Percentiles rank a stretch among this genome's conserved stretches.
Evolutionary conservation across 495 filamentous ascomycete species (phyloP).

Genomic region (Penicillium nucicola): DNA sequence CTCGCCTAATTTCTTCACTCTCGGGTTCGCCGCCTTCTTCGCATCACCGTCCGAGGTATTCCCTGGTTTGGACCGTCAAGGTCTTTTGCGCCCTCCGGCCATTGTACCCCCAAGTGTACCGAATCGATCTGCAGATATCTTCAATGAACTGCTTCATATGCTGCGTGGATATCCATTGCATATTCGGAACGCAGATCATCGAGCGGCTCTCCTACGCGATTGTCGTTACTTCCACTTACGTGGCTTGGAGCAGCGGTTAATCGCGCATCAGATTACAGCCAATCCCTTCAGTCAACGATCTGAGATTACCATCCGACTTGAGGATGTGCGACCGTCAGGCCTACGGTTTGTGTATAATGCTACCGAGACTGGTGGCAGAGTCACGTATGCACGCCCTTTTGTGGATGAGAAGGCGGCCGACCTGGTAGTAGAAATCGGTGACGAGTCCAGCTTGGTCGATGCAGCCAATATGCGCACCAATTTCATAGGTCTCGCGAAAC

Average conservation of each 20-base stretch:
- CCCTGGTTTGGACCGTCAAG: constrained; percentile 75
- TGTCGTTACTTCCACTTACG: constrained; percentile 92
- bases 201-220: constrained; percentile 75
- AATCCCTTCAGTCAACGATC: constrained; percentile 63
- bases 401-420: constrained; percentile 70
- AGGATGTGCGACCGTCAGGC: constrained; percentile 83
- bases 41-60: constrained; percentile 75
- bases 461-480: constrained; percentile 55
- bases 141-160: constrained; percentile 79
- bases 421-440: constrained; percentile 75
- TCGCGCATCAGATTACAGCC: constrained; percentile 72
- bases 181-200: constrained; percentile 75
- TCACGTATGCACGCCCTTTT: constrained; percentile 80
- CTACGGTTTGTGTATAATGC: constrained; percentile 58
- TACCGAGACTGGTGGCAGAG: constrained; percentile 49
- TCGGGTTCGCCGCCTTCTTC: constrained; percentile 91
- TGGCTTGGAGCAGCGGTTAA: constrained; percentile 83
- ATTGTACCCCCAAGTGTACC: constrained; percentile 81
- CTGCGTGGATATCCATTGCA: constrained; percentile 83
- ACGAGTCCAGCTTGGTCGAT: constrained; percentile 64
- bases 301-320: constrained; percentile 79
- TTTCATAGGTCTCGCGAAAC: constrained; percentile 66
- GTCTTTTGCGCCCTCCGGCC: constrained; percentile 84
- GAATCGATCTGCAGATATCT: constrained; percentile 73
- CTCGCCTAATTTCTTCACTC: constrained; percentile 90